Base-by-base conservation (phyloP, 2,329 filamentous ascomycete species). In the Xenoacremonium recifei region DNA sequence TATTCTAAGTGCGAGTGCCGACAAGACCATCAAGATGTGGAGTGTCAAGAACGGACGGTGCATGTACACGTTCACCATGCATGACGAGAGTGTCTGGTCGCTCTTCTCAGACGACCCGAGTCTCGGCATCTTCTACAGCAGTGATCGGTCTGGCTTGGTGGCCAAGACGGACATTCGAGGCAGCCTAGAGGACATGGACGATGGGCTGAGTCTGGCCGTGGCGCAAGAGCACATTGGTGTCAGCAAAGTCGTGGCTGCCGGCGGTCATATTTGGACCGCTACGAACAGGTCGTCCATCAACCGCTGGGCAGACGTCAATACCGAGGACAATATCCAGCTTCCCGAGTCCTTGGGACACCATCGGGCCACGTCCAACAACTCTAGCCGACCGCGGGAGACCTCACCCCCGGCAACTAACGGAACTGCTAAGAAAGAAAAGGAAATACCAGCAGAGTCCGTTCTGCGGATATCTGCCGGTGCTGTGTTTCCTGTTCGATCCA, bases 31-130 rank as follows among this genome's bases (percentile, higher is more conserved):
- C 71, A 99, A 99, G 70, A 82, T 97, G 44, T 99, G 93, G 93
- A 96, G 91, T 53, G 84, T 97, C 54, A 93, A 88, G 10, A 92
- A 90, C 17, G 93, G 93, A 41, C 80, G 93, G 54, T 99, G 93
- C 74, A 92, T 97, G 85, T 89, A 96, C 67, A 99, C 93, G 1
- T 79, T 99, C 55, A 96, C 91, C 40, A 99, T 99, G 93, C 93
- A 99, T 69, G 95, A 95, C 61, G 90, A 96, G 61, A 96, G 91
- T 62, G 89, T 99, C 17, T 99, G 93, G 93, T 95, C 89, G 2
- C 75, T 99, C 17, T 95, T 87, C 66, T 96, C 93, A 0, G 84
- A 92, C 40, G 82, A 95, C 55, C 90, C 91, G 1, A 79, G 86
- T 44, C 77, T 99, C 4, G 85, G 85, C 9, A 80, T 96, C 21